These are phyloP conservation scores for Aspergillus unguis DNA, from an alignment of 2,329 filamentous ascomycete genomes.

Conservation along the genomic window DNA sequence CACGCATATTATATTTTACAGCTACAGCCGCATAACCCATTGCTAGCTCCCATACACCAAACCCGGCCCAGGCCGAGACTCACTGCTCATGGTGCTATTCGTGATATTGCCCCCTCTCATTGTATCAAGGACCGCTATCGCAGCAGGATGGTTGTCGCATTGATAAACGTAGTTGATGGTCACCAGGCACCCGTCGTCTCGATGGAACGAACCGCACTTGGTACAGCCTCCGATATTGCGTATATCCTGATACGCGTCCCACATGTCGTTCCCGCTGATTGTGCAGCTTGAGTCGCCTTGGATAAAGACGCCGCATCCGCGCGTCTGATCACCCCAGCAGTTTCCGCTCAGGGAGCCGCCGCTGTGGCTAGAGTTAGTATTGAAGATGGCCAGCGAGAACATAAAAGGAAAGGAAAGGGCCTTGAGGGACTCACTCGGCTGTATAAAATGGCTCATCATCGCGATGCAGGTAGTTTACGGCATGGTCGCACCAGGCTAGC, in stretches of 20 bases:
- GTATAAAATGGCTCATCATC: neutral
- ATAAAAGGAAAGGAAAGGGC: neutral
- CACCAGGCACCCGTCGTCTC: neutral
- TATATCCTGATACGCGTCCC: neutral
- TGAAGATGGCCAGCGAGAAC: neutral
- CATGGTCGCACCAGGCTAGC: neutral
- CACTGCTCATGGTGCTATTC: no score
- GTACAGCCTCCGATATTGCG: neutral
- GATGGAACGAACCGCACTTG: neutral
- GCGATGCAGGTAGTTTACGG: neutral
- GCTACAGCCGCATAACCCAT: no score
- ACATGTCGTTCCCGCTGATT: neutral
- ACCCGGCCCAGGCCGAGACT: no score
- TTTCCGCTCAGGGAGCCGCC: neutral
- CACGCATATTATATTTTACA: no score
- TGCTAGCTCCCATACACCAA: no score
- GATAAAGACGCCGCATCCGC: neutral
- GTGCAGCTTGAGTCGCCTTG: neutral
- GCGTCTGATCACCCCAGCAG: neutral
- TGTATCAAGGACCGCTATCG: neutral
- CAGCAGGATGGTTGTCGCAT: neutral
- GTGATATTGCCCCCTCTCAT: neutral
- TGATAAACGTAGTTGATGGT: neutral
- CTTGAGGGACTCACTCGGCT: neutral
- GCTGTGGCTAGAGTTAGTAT: neutral